These are phyloP conservation scores for Eucalyptus erythrocorys DNA, from an alignment of 345 rosid species.

Conservation along the genomic window DNA sequence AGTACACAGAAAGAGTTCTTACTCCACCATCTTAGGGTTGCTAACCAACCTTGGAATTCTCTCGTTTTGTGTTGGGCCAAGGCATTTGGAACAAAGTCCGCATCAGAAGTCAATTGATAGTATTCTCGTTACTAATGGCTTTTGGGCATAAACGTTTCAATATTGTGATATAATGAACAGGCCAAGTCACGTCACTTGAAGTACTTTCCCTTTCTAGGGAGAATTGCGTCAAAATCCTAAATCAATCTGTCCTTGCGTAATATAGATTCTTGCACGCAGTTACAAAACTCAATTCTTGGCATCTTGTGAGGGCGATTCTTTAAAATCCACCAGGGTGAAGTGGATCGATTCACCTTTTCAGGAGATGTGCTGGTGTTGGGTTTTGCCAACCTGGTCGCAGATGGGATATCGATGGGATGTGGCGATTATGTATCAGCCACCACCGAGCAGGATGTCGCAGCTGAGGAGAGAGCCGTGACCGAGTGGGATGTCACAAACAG, in stretches of 20 bases:
- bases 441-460: conserved; percentile 18
- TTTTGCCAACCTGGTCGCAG: conserved; percentile 27
- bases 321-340: not conserved
- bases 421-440: conserved; percentile 17
- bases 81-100: not conserved
- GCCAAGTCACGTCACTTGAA: not conserved
- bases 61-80: not conserved
- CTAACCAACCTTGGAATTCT: not conserved
- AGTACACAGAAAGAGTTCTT: not conserved
- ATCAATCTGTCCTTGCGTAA: not conserved
- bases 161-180: not conserved
- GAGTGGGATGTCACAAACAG: conserved; percentile 19
- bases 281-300: not conserved
- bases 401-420: conserved; percentile 28
- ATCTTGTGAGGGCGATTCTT: not conserved
- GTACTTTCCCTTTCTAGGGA: not conserved
- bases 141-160: not conserved
- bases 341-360: not conserved
- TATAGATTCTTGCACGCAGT: not conserved
- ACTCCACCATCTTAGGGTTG: not conserved
- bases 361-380: conserved; percentile 21
- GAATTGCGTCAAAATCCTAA: not conserved
- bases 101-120: not conserved
- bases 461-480: conserved; percentile 9
- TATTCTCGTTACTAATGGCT: not conserved